Percentiles rank a stretch among this genome's conserved stretches.
These are phyloP conservation scores for Telopea speciosissima DNA, from an alignment of 177 flowering plant genomes.

Conservation along the genomic window DNA sequence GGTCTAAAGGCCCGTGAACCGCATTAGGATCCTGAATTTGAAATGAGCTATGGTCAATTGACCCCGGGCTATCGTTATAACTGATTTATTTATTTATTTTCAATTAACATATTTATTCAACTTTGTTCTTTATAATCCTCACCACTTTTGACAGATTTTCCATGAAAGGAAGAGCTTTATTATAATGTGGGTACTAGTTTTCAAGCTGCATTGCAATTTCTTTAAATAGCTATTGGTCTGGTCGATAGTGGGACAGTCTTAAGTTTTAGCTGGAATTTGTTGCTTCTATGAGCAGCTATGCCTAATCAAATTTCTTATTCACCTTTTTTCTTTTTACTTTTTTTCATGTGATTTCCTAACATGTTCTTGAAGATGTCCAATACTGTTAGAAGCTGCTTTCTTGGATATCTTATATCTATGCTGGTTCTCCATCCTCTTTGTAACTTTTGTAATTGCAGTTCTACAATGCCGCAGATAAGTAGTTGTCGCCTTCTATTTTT, in stretches of 20 bases:
- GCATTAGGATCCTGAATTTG: too few relatives aligned
- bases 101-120: too few relatives aligned
- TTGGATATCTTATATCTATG: neutral
- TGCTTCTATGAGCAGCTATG: neutral
- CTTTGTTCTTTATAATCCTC: too few relatives aligned
- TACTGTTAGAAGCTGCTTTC: neutral
- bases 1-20: too few relatives aligned
- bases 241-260: neutral
- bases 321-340: neutral
- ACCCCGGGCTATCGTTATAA: too few relatives aligned
- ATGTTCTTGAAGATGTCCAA: neutral
- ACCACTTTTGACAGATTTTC: too few relatives aligned
- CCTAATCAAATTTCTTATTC: neutral
- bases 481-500: slow-evolving; percentile 3
- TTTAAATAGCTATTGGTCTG: neutral
- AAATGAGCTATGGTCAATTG: too few relatives aligned
- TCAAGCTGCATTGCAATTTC: neutral
- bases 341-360: neutral
- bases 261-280: neutral
- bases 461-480: slow-evolving; percentile 6
- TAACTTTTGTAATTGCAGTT: slow-evolving; percentile 5
- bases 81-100: too few relatives aligned
- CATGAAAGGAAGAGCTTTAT: too few relatives aligned
- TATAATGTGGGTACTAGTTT: neutral
- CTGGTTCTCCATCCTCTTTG: slow-evolving; percentile 1